phyloP scores from a whole-genome alignment of 2,329 filamentous ascomycete species.

The Cyclaneusma minus region DNA sequence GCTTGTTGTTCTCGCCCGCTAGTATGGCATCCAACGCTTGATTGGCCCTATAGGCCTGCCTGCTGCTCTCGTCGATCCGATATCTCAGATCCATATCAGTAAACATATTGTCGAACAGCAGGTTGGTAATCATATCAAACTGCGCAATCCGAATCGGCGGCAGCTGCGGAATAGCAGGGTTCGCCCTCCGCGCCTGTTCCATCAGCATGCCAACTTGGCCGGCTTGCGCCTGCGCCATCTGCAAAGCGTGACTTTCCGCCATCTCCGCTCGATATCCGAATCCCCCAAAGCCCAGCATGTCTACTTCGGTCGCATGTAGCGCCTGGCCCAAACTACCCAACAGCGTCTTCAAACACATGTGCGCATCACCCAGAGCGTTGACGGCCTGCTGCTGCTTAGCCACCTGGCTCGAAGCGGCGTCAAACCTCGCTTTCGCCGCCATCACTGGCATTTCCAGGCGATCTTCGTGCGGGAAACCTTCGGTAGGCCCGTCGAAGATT shows the following conservation, averaged over 20 bases:
- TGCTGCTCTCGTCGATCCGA: constrained; percentile 29
- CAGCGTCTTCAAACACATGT: constrained; percentile 20
- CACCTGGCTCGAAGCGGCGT: constrained; percentile 19
- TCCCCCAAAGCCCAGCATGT: constrained; percentile 32
- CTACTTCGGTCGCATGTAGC: constrained; percentile 23
- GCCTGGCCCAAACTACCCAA: constrained; percentile 25
- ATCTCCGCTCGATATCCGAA: constrained; percentile 33
- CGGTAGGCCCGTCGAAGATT: constrained; percentile 37
- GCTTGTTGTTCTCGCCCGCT: constrained; percentile 17
- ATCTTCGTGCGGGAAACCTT: constrained; percentile 37
- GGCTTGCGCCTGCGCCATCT: constrained; percentile 27
- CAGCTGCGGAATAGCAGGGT: constrained; percentile 23
- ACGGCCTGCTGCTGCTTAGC: constrained; percentile 27
- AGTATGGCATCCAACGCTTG: constrained; percentile 18
- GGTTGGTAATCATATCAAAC: constrained; percentile 30
- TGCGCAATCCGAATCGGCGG: constrained; percentile 25
- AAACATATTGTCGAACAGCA: constrained; percentile 40
- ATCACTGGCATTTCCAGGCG: constrained; percentile 23
- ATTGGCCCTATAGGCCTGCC: constrained; percentile 21
- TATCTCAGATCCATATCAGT: constrained; percentile 35
- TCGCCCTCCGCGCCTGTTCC: constrained; percentile 23
- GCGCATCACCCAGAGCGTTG: constrained; percentile 23
- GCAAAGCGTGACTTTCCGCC: constrained; percentile 36
- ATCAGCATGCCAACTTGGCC: constrained; percentile 24
- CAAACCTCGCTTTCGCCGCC: constrained; percentile 21